Evolutionary conservation across 2,329 filamentous ascomycete species (phyloP), one percentile per base, ranked within the genome.

Genomic region (Pseudonectria buxi): DNA sequence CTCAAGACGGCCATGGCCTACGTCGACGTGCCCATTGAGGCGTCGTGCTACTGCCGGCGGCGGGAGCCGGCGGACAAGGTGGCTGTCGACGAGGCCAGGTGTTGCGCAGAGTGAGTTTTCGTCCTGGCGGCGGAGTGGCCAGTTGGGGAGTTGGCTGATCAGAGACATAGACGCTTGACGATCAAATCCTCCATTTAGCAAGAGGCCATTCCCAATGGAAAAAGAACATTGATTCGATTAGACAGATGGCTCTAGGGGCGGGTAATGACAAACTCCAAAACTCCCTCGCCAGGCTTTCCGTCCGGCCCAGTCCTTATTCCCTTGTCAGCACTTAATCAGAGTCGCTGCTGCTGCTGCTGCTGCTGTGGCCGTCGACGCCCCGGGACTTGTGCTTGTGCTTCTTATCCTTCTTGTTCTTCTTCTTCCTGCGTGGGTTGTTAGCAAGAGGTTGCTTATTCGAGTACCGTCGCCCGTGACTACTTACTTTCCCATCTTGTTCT

Each of bases 1-100:
- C 50, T 83, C 44, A 64, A 64, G 39, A 43, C 69, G 37, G 74
- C 75, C 2, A 44, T 69, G 43, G 71, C 69, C 4, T 64, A 69
- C 32, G 76, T 78, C 3, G 80, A 84, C 61, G 70, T 83, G 11
- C 60, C 64, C 1, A 65, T 83, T 11, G 48, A 46, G 36, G 52
- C 49, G 14, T 55, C 53, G 0, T 55, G 53, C 28, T 53, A 53
- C 29, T 53, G 50, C 7, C 38, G 50, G 12, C 29, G 44, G 26
- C 47, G 48, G 32, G 28, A 34, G 9, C n/a, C n/a, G n/a, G 18
- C 4, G 3, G 24, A 33, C 22, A 12, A 6, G 2, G 18, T 28
- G 30, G 4, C 26, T 30, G 25, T 26, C 24, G 10, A 27, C 13
- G 31, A 14, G 13, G 7, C 10, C 7, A 30, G 28, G 5, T 22